These are phyloP conservation scores for Kalmusia sp. DNA, from an alignment of 2,329 filamentous ascomycete species.

Conservation along the genomic window DNA sequence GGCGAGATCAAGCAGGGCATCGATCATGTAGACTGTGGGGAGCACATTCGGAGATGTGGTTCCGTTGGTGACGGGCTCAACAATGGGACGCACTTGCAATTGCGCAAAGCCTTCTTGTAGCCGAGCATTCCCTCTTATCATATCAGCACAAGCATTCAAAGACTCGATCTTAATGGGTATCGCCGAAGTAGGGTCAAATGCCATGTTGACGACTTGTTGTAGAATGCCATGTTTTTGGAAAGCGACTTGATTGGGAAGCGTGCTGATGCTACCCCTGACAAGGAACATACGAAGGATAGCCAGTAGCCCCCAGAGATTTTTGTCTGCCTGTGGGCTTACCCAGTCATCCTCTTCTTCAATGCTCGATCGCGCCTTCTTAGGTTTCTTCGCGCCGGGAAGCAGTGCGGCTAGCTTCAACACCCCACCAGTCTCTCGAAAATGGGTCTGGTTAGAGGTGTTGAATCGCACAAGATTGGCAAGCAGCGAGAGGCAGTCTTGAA, in stretches of 20 bases:
- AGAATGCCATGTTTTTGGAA: conserved; percentile 86
- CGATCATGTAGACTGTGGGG: conserved; percentile 83
- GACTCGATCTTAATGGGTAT: conserved; percentile 86
- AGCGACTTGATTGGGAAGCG: conserved; percentile 80
- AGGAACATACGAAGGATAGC: conserved; percentile 88
- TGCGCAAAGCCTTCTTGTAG: conserved; percentile 92
- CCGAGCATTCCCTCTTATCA: conserved; percentile 79
- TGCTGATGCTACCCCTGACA: conserved; percentile 78
- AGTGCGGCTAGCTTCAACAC: conserved; percentile 75
- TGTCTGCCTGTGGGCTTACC: conserved; percentile 79
- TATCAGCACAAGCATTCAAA: conserved; percentile 82
- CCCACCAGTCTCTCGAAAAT: conserved; percentile 90
- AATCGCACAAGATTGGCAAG: conserved; percentile 86
- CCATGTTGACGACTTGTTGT: conserved; percentile 79
- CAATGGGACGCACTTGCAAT: conserved; percentile 74
- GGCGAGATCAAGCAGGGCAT: conserved; percentile 84
- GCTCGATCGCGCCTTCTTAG: conserved; percentile 61
- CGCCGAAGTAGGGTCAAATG: conserved; percentile 77
- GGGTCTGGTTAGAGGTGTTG: conserved; percentile 90
- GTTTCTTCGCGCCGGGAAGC: conserved; percentile 66
- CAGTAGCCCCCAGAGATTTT: conserved; percentile 89
- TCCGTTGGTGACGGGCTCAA: conserved; percentile 53
- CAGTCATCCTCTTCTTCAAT: conserved; percentile 71
- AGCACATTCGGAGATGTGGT: conserved; percentile 57
- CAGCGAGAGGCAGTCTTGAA: conserved; percentile 92